Evolutionary conservation across 352 stramenopile species (phyloP), one percentile per base, ranked within the genome.

Genomic region (Pythium dissotocum): DNA sequence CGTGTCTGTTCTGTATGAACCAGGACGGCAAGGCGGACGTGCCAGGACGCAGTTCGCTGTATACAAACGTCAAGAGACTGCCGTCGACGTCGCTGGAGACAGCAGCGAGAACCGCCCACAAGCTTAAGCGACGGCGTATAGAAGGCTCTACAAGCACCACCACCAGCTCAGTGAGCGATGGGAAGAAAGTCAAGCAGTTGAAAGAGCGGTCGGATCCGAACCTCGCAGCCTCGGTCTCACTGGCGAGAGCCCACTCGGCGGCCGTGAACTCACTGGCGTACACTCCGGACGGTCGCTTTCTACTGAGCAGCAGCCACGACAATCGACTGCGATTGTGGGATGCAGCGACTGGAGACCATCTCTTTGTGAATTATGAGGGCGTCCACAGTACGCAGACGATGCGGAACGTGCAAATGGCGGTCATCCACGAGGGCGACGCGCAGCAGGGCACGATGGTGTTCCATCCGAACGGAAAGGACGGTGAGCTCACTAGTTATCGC

Each of bases 1-100:
- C 90, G 5, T 97, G 90, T 70, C 65, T 96, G 57, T 76, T 91
- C 24, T 93, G 79, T 65, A 75, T 96, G 9, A 94, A 94, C 64
- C 79, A 85, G 13, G 78, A 97, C 61, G 83, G 83, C 16, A 58
- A 70, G 26, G 80, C 87, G 0, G 70, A 61, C 48, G 67, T 82
- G 44, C 85, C 85, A 0, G 71, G 78, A 0, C 74, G 83, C n/a
- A 83, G 77, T 18, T 82, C 69, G 61, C 69, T 85, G 52, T 77
- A 81, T 61, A 88, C 82, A 8, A 87, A 87, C 55, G 63, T 83
- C 30, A 78, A 79, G 49, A 62, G 67, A 42, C 58, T 75, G 24
- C 78, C 63, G 26, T 71, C 73, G 12, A 77, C 73, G 36, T 80
- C 77, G 3, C 66, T 87, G 30, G 69, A 67, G 12, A 63, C 60